These are phyloP conservation scores for Gonapodya prolifera DNA, from an alignment of 192 early-diverging fungal genomes.

Conservation along the genomic window DNA sequence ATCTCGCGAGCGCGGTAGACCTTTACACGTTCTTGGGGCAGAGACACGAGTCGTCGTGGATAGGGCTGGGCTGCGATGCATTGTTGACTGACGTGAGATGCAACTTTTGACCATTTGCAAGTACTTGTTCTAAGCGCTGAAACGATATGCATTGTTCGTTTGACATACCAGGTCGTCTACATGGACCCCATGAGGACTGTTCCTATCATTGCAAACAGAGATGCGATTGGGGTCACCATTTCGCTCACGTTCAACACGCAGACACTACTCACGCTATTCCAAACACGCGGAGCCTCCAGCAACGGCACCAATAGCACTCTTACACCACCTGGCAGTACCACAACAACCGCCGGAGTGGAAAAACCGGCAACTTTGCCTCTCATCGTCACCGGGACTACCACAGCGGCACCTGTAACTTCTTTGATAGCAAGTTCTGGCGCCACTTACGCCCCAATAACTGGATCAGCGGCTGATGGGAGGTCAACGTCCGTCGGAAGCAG, in stretches of 20 bases:
- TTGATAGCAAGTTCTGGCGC: no score
- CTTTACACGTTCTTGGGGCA: constrained; percentile 15
- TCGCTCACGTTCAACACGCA: not conserved
- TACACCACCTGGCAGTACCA: not conserved
- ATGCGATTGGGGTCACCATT: not conserved
- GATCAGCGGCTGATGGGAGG: no score
- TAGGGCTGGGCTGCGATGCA: constrained; percentile 9
- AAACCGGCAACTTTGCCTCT: not conserved
- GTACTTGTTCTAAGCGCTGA: not conserved
- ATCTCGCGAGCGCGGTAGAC: constrained; percentile 5
- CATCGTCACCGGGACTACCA: no score
- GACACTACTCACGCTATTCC: not conserved
- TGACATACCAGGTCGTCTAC: not conserved
- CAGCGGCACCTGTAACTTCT: no score
- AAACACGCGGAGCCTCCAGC: not conserved
- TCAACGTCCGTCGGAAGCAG: no score
- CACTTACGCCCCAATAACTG: no score
- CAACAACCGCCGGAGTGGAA: not conserved
- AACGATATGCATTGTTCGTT: not conserved
- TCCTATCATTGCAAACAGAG: not conserved
- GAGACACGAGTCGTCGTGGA: constrained; percentile 6
- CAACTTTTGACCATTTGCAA: no score
- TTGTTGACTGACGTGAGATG: not conserved
- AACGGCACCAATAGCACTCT: not conserved
- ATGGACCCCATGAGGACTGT: not conserved